These are phyloP conservation scores for Zygoascus ofunaensis DNA, from an alignment of 805 yeast genomes.

Conservation along the genomic window DNA sequence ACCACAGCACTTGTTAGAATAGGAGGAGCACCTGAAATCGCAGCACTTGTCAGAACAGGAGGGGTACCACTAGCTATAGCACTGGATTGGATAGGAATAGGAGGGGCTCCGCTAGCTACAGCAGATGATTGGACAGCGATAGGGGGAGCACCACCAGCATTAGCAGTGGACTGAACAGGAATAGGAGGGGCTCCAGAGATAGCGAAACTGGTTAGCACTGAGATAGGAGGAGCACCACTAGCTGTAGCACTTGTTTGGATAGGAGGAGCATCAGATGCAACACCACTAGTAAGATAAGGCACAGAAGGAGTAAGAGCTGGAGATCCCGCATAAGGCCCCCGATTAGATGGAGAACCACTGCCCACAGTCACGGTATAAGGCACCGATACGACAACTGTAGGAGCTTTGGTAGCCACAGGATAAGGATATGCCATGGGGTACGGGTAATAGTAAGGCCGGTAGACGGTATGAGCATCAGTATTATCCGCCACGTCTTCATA, in stretches of 20 bases:
- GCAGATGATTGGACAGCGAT: no score
- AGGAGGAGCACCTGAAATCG: neutral
- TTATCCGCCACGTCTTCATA: neutral
- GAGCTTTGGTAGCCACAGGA: neutral
- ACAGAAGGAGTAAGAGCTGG: neutral
- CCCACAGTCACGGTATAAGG: neutral
- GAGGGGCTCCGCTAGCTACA: no score
- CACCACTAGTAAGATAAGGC: neutral
- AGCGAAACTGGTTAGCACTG: slow-evolving; percentile 1
- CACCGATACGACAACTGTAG: neutral
- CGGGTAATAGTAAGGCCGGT: neutral
- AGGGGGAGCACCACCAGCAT: neutral
- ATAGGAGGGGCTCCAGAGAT: neutral
- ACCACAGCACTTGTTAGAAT: no score
- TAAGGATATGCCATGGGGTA: slow-evolving; percentile 4
- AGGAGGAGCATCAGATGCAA: neutral
- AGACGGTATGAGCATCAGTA: neutral
- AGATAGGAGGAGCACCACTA: neutral
- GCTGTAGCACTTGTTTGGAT: neutral
- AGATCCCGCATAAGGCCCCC: neutral
- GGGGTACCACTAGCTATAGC: no score
- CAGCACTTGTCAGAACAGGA: slow-evolving; percentile 1
- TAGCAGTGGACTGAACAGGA: neutral
- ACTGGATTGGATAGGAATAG: no score
- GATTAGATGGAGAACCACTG: neutral